Conservation (phyloP, 805 yeast species). For the Yarrowia deformans region DNA sequence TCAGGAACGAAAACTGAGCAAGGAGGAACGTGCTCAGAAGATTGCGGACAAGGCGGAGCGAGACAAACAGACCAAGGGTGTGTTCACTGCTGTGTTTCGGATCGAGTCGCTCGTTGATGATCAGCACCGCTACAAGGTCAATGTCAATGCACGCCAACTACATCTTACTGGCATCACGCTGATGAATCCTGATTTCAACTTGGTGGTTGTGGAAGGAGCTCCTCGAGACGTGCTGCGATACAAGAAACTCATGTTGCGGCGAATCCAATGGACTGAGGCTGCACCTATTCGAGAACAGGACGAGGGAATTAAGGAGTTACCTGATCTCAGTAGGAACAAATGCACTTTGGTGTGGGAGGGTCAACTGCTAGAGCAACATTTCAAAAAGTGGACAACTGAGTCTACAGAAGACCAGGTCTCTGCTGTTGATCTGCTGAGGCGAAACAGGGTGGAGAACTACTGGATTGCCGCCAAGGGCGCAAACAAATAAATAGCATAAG, state of each 20-base stretch:
- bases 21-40: conserved; percentile 65
- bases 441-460: conserved; percentile 65
- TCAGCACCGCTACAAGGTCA: conserved; percentile 74
- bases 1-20: conserved; percentile 64
- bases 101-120: conserved; percentile 65
- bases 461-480: conserved; percentile 52
- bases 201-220: conserved; percentile 81
- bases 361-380: conserved; percentile 59
- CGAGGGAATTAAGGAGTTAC: conserved; percentile 24
- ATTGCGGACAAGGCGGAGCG: conserved; percentile 52
- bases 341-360: conserved; percentile 77
- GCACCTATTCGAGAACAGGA: conserved; percentile 49
- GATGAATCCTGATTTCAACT: conserved; percentile 52
- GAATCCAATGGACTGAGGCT: conserved; percentile 75
- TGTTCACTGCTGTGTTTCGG: conserved; percentile 63
- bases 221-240: conserved; percentile 66
- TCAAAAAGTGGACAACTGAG: conserved; percentile 74
- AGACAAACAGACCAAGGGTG: conserved; percentile 60
- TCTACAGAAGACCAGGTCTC: conserved; percentile 60
- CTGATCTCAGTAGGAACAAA: conserved; percentile 52
- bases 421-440: conserved; percentile 57
- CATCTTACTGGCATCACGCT: conserved; percentile 65
- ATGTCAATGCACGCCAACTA: conserved; percentile 79
- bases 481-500: not conserved
- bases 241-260: conserved; percentile 62